A percentile compares a stretch with the other conserved stretches of the same genome.
These are phyloP conservation scores for Ramicandelaber brevisporus DNA, from an alignment of 192 early-diverging fungal genomes.

Conservation along the genomic window DNA sequence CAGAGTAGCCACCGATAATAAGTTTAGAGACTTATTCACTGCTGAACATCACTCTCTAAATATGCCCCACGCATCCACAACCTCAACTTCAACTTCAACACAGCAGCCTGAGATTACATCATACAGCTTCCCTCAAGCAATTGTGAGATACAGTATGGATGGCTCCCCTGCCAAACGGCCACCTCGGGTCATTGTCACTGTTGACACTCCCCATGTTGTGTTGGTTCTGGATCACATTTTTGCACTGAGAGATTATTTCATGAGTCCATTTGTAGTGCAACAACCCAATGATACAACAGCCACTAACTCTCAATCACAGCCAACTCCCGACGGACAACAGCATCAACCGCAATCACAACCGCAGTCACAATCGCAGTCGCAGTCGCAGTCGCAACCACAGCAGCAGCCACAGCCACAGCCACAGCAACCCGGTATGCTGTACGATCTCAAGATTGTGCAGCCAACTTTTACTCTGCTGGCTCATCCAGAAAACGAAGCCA, in stretches of 20 bases:
- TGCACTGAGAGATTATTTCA: slow-evolving; percentile 47
- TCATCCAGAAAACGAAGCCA: slow-evolving; percentile 30
- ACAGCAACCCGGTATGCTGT: slow-evolving; percentile 20
- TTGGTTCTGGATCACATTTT: slow-evolving; percentile 75
- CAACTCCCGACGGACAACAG: too few species aligned
- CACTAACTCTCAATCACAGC: neutral
- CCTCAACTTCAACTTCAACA: too few species aligned
- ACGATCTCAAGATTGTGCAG: slow-evolving; percentile 48
- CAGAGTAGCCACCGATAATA: too few species aligned
- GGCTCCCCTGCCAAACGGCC: slow-evolving; percentile 15
- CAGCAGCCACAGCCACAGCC: neutral
- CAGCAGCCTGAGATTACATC: too few species aligned
- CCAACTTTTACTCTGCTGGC: slow-evolving; percentile 72
- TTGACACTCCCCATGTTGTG: slow-evolving; percentile 62
- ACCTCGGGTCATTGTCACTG: slow-evolving; percentile 34
- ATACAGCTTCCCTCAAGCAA: too few species aligned
- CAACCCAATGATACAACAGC: neutral
- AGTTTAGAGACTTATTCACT: too few species aligned
- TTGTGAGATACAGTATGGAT: slow-evolving; percentile 66
- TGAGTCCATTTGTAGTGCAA: slow-evolving; percentile 21
- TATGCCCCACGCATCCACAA: too few species aligned
- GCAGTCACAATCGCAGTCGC: slow-evolving; percentile 1
- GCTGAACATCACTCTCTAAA: too few species aligned
- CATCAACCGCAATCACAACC: neutral
- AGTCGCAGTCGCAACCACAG: neutral